Base-by-base conservation (phyloP, 441 rosid species). In the Bocquillonia castaneifolia region DNA sequence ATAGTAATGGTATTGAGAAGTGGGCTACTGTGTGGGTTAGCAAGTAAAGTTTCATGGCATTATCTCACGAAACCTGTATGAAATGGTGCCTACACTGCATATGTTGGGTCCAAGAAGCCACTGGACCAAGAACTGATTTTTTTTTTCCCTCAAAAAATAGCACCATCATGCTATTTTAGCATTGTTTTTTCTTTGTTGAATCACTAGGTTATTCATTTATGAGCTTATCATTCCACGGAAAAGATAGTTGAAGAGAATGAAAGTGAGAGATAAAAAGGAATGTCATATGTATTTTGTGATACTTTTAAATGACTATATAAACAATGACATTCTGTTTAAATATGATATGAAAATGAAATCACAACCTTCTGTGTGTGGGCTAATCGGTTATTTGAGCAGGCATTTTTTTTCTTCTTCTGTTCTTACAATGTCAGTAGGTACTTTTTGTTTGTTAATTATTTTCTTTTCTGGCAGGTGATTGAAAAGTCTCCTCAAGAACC, bases 401-500 rank as follows among this genome's bases (percentile, higher is more conserved):
- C n/a, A 10, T 10, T 6, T 50, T 8, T 50, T 50, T 59, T 32
- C 6, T 12, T 42, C 12, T 5, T 5, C 12, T 2, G 2, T 42
- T 9, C 5, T 36, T 4, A 36, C 4, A 26, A n/a, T 55, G 34
- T 40, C 22, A 17, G 34, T 23, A 23, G 17, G 32, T 3, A 25
- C 54, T 69, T 45, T 32, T 59, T 22, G 14, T 58, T 42, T 56
- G 17, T 37, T 28, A 57, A 15, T 44, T 54, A 39, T 44, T 15
- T 63, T 9, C 10, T 31, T 66, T 39, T 37, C 47, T 66, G 80
- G 73, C 78, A 91, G 97, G 91, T 76, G 28, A 74, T 82, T 78
- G 86, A 82, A 69, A 71, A 80, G 59, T 69, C 81, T 71, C 83
- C 85, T 67, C 60, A 58, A 25, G 80, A 68, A 34, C 82, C 68